phyloP scores from a whole-genome alignment of 2,329 filamentous ascomycete species.

The Pseudogymnoascus sp. region DNA sequence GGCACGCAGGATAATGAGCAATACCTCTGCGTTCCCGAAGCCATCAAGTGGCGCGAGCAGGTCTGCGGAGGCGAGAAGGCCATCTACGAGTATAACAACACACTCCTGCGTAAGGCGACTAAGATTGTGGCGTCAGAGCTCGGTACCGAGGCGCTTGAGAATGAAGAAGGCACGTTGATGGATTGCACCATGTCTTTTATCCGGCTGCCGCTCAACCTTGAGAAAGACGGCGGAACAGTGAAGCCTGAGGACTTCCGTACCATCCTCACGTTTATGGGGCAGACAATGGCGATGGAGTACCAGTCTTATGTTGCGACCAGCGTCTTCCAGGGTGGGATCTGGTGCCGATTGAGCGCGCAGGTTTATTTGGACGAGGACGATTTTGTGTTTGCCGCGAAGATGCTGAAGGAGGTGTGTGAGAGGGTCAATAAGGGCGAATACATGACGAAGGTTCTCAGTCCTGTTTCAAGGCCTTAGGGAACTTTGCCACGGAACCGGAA shows the following conservation, averaged over 20 bases:
- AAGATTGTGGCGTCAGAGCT: constrained; percentile 51
- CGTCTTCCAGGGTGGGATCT: constrained; percentile 52
- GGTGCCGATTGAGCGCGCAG: constrained; percentile 69
- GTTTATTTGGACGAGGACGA: constrained; percentile 74
- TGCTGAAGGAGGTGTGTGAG: constrained; percentile 39
- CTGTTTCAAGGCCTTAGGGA: not conserved
- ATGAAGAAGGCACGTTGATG: constrained; percentile 29
- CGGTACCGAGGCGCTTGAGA: constrained; percentile 65
- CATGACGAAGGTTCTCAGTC: constrained; percentile 3
- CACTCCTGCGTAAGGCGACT: constrained; percentile 56
- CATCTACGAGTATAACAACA: constrained; percentile 55
- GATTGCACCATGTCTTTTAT: not conserved
- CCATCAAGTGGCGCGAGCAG: constrained; percentile 60
- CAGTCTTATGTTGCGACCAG: constrained; percentile 63
- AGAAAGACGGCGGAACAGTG: constrained; percentile 32
- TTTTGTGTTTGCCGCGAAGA: constrained; percentile 58
- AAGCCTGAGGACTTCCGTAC: constrained; percentile 33
- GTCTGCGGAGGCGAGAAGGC: constrained; percentile 64
- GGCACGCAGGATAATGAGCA: constrained; percentile 67
- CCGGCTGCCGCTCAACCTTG: constrained; percentile 17
- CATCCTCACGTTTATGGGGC: constrained; percentile 43
- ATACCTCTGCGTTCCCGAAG: constrained; percentile 62
- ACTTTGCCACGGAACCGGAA: no score
- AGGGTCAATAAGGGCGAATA: constrained; percentile 36
- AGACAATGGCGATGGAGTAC: constrained; percentile 46